Base-by-base conservation (phyloP, 768 basidiomycete species). In the Pulveroboletus ravenelii region DNA sequence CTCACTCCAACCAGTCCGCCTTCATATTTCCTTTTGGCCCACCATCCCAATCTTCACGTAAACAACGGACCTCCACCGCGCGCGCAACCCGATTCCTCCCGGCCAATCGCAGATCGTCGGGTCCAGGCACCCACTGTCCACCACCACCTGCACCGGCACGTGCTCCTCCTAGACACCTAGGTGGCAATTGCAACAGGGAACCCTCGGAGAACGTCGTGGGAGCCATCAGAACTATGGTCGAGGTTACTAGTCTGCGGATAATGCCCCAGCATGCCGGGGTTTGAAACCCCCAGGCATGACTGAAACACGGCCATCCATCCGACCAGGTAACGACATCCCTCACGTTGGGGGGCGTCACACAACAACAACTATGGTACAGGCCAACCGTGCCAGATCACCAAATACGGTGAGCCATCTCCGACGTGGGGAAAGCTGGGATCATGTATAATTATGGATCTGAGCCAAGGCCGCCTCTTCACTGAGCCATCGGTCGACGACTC, bases 391-490 rank as follows among this genome's bases (percentile, higher is more conserved):
- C 15, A 12, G n/a, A 29, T 55, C 20, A 41, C 38, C 12, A 29
- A 10, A 5, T 40, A 30, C 47, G 54, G 47, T 27, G 17, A 57
- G 27, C 55, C 45, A 36, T 47, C 35, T 43, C 58, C 54, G 50
- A 17, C 58, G 49, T 58, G 54, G 58, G 56, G 38, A 46, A 45
- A 14, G 25, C 20, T 15, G 42, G 39, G 43, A 48, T 37, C 56
- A 35, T 39, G 39, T 35, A 6, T 17, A 5, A 8, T 25, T 43
- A 17, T 53, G 54, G 61, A 61, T 60, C 51, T 63, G 61, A 60
- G 61, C 38, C 31, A 2, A 32, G 31, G 15, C 44, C 61, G 61
- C 54, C 41, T 13, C n/a, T 48, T 38, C 46, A 54, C 31, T 38
- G 20, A 23, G 2, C 20, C 20, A 4, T 43, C 30, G 25, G 29